Evolutionary conservation across 2,329 filamentous ascomycete genomes (phyloP).

Genomic region (Fusarium bactridioides): DNA sequence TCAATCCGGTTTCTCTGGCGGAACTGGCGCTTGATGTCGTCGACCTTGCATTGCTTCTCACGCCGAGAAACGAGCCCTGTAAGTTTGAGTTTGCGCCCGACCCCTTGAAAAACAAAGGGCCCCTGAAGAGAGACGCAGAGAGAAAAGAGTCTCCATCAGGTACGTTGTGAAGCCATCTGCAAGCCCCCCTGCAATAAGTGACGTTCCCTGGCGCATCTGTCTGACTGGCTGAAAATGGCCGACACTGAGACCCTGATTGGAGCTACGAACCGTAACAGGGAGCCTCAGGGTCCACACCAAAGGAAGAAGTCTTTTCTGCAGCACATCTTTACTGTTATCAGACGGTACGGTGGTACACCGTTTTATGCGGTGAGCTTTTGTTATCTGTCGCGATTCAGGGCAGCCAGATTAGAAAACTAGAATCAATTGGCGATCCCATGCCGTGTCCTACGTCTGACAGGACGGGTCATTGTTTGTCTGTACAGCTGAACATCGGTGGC

Average conservation of each 20-base stretch:
- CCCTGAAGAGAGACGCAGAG: neutral
- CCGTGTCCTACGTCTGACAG: neutral
- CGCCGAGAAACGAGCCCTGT: neutral
- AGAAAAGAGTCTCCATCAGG: neutral
- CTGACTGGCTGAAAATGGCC: conserved; percentile 24
- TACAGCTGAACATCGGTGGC: neutral
- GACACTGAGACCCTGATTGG: conserved; percentile 31
- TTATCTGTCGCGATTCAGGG: conserved; percentile 21
- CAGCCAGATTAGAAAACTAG: conserved; percentile 6
- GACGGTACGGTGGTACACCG: conserved; percentile 18
- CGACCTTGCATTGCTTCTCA: conserved; percentile 24
- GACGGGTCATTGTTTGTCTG: neutral
- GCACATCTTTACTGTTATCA: conserved; percentile 31
- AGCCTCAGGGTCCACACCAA: conserved; percentile 43
- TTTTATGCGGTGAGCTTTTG: conserved; percentile 15
- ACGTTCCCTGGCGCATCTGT: conserved; percentile 2
- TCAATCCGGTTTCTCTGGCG: conserved; percentile 24
- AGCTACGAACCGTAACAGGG: conserved; percentile 10
- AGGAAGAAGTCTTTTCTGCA: neutral
- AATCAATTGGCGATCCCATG: conserved; percentile 12
- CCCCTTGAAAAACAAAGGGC: neutral
- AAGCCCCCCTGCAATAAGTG: conserved; percentile 1
- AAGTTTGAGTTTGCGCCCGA: neutral
- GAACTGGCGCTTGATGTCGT: conserved; percentile 25
- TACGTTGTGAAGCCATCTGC: neutral